Base-by-base conservation (phyloP, 2,329 filamentous ascomycete genomes). In the Calonectria naviculata region DNA sequence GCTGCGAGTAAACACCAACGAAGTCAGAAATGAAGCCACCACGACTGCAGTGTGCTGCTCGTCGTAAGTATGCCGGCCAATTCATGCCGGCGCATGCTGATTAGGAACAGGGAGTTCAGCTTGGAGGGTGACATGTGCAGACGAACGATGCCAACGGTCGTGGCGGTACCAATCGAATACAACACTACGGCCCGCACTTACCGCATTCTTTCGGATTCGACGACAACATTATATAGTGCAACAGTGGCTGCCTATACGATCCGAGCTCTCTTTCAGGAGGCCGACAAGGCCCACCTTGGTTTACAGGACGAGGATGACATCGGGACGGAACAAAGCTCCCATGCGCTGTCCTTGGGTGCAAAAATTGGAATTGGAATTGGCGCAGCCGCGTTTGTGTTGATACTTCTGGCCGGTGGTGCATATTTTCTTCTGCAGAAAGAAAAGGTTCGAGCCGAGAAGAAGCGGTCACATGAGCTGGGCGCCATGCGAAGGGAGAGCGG, bases 31-130 rank as follows among this genome's bases (percentile, higher is more conserved):
- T 13, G 75, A 79, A 52, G 79, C 80, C 31, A 84, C 81, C n/a
- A 84, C 82, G 8, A 85, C 83, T 13, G 82, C 82, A 6, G 75
- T 84, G 19, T 85, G 83, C 71, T 85, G 83, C 63, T 85, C 83
- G 65, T 83, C 81, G 83, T 85, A 82, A 70, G 83, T 81, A 38
- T 29, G 21, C 34, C 58, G 42, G 29, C n/a, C 54, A 41, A 31
- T 29, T 10, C 46, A 52, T 38, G n/a, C 26, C 15, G 15, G 26
- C n/a, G n/a, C 26, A 21, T 38, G 66, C 77, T 80, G 64, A 79
- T 36, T 9, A 10, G 41, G 42, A 8, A 17, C 58, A 85, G 83
- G 36, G 80, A 83, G 70, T 85, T 83, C 68, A 76, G 76, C 2
- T 70, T 82, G 47, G 78, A 82, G 38, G 81, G 80, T 21, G 78